Base-by-base conservation (phyloP, 495 filamentous ascomycete genomes). In the Neurospora sp. region DNA sequence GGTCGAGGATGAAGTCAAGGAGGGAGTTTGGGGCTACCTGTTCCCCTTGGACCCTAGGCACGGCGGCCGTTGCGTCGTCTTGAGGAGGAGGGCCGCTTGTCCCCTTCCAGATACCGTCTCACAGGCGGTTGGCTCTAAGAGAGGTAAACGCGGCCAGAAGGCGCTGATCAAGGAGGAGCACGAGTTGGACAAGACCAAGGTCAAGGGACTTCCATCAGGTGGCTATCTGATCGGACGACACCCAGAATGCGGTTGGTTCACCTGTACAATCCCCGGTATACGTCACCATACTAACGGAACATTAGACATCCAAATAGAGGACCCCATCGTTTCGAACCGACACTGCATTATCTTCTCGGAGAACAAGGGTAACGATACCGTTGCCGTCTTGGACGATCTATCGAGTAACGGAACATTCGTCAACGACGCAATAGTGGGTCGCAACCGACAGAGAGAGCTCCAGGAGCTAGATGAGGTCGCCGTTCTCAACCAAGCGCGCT, bases 401-500 rank as follows among this genome's bases (percentile, higher is more conserved):
- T 98, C 96, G 23, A 95, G 90, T 79, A 99, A 99, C 81, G 96
- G 96, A 10, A 99, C 96, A 3, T 98, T 93, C 80, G 91, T 99
- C 71, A 98, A 98, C 78, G 93, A 97, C 76, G 92, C 91, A 5
- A 86, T 96, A 40, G 89, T 99, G 41, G 95, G 95, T 16, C 91
- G 96, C 69, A 99, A 98, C 80, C 93, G 97, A 77, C 88, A 93
- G 69, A 89, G 96, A 42, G 92, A 97, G 78, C 87, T 99, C 40
- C 85, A 93, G 72, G 92, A 97, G 77, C 90, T 91, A 23, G 96
- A 98, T 76, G 95, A 98, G 81, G 90, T 99, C 54, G 91, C 91
- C 16, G 90, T 99, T 49, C 83, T 96, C 70, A 90, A 92, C 77
- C 89, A 93, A 76, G 92, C 92, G 39, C 88, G 93, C 38, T 98